Evolutionary conservation across 139 green algal genomes (phyloP).

Genomic region (Pseudopediastrum boryanum): DNA sequence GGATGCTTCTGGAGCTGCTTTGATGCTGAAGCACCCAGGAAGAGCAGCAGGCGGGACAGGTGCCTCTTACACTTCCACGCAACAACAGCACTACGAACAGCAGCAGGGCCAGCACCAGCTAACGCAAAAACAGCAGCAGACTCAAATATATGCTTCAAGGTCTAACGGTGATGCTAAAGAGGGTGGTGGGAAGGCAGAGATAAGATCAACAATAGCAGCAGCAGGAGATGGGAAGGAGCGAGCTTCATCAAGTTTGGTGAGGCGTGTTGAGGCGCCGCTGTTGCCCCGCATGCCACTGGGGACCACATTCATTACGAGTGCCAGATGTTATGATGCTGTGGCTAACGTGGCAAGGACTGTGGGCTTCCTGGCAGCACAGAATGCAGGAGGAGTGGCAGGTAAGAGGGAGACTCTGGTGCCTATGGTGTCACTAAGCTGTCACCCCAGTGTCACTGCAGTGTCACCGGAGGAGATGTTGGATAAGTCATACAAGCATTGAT

Average conservation of each 20-base stretch:
- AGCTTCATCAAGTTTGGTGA: neutral
- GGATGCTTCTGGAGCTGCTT: conserved; percentile 35
- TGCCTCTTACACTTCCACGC: no score
- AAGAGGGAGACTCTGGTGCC: no score
- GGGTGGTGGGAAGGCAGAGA: no score
- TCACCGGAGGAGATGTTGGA: no score
- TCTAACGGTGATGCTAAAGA: no score
- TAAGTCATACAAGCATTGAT: no score
- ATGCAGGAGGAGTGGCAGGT: neutral
- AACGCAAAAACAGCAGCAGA: neutral
- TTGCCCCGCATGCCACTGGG: conserved; percentile 75
- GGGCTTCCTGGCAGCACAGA: conserved; percentile 48
- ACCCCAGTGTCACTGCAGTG: no score
- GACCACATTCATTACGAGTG: conserved; percentile 50
- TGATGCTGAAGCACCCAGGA: no score
- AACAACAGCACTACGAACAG: neutral
- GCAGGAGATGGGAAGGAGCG: neutral
- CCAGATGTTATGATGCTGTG: conserved; percentile 59
- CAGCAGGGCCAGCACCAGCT: conserved; percentile 16
- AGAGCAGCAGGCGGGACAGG: no score
- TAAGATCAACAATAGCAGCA: no score
- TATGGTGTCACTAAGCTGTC: no score
- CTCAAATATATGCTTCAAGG: neutral
- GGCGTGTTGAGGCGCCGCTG: conserved; percentile 8
- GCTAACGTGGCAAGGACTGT: conserved; percentile 51